phyloP scores from a whole-genome alignment of 2,329 filamentous ascomycete species.

The Fusarium sublunatum region DNA sequence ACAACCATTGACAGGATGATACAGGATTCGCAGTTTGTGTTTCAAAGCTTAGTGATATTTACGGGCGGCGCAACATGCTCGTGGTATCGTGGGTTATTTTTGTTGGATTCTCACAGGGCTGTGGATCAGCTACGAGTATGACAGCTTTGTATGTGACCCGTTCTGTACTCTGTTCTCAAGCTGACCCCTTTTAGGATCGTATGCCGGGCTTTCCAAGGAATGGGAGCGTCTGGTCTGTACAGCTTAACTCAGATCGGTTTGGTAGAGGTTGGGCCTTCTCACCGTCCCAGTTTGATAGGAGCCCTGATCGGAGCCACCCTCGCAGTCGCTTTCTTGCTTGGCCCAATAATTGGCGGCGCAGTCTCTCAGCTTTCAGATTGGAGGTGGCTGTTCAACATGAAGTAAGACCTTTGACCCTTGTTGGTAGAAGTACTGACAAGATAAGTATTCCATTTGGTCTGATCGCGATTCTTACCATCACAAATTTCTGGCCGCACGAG shows the following conservation, averaged over 20 bases:
- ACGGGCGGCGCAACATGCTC: conserved; percentile 64
- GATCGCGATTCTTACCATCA: conserved; percentile 59
- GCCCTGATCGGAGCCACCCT: conserved; percentile 67
- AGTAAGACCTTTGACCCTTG: conserved; percentile 55
- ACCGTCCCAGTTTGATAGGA: conserved; percentile 65
- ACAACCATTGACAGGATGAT: conserved; percentile 24
- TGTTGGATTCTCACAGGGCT: conserved; percentile 65
- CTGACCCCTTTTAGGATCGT: conserved; percentile 60
- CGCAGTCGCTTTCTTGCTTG: conserved; percentile 67
- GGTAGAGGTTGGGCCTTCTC: conserved; percentile 65
- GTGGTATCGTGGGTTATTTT: conserved; percentile 65
- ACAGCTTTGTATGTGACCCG: conserved; percentile 58
- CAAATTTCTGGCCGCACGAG: conserved; percentile 59
- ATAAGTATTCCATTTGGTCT: conserved; percentile 63
- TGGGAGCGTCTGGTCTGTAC: conserved; percentile 71
- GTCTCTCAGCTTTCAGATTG: conserved; percentile 65
- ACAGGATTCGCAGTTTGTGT: conserved; percentile 67
- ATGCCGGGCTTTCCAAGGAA: conserved; percentile 68
- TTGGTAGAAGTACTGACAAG: conserved; percentile 15
- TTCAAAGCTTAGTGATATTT: conserved; percentile 70
- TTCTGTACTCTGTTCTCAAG: conserved; percentile 4
- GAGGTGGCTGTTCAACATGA: conserved; percentile 72
- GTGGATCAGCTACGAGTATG: conserved; percentile 63
- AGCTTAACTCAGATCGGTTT: conserved; percentile 68
- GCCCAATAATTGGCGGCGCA: conserved; percentile 67